Evolutionary conservation across 306 rosid species (phyloP).

Genomic region (Pachyrhizus erosus): DNA sequence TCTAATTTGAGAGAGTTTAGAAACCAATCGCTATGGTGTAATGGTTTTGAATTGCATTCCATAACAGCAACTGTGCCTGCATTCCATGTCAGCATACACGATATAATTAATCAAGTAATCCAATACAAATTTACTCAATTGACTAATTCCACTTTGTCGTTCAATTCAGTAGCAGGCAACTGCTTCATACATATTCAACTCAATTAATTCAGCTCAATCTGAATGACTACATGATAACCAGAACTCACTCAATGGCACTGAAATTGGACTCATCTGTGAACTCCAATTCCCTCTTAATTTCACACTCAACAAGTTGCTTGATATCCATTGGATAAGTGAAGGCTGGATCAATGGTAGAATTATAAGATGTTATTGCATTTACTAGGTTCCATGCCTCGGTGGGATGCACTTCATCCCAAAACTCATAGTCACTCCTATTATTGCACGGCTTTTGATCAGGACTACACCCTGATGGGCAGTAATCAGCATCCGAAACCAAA

Average conservation of each 20-base stretch:
- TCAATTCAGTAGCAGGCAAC: neutral
- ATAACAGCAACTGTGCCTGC: neutral
- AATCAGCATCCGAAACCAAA: slow-evolving; percentile 25
- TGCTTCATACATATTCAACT: neutral
- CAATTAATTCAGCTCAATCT: neutral
- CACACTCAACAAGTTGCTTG: slow-evolving; percentile 38
- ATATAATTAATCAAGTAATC: neutral
- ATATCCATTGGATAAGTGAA: slow-evolving; percentile 53
- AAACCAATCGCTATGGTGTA: neutral
- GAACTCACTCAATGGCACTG: slow-evolving; percentile 21
- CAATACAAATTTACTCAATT: neutral
- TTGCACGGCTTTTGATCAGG: slow-evolving; percentile 41
- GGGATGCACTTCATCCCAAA: slow-evolving; percentile 62
- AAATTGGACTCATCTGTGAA: slow-evolving; percentile 1
- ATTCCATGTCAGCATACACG: neutral
- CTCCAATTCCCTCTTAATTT: slow-evolving; percentile 23
- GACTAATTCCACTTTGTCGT: neutral
- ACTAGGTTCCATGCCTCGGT: slow-evolving; percentile 45
- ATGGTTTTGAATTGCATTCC: neutral
- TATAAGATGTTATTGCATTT: slow-evolving; percentile 32
- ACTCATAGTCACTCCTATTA: slow-evolving; percentile 55
- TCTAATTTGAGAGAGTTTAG: neutral
- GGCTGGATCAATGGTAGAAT: neutral
- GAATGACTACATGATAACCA: neutral
- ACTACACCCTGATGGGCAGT: slow-evolving; percentile 52